Conservation (phyloP, 2,329 filamentous ascomycete genomes). For the Trichoderma breve region DNA sequence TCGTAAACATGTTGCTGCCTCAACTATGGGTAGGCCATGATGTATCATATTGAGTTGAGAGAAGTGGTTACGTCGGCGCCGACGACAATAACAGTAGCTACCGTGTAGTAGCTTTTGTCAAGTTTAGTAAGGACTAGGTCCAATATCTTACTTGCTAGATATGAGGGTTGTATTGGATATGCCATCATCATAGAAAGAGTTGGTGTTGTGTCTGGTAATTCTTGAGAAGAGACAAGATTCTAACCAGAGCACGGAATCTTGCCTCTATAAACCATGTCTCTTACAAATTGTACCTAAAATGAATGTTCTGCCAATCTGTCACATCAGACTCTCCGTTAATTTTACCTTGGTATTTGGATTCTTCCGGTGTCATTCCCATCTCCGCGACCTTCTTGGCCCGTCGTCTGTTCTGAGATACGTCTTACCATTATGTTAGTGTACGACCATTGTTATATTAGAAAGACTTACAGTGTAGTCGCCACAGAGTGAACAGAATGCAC, state of each 20-base stretch:
- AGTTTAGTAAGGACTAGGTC: no score
- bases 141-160: no score
- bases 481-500: background rate
- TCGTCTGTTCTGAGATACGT: background rate
- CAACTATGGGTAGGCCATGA: no score
- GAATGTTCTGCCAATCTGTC: background rate
- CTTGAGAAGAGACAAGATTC: no score
- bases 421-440: background rate
- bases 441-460: background rate
- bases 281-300: background rate
- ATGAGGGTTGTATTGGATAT: no score
- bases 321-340: background rate
- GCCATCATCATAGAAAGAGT: accelerated
- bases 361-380: background rate
- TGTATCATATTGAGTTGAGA: no score
- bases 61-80: no score
- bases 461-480: background rate
- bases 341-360: background rate
- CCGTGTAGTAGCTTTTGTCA: no score
- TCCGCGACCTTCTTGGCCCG: background rate
- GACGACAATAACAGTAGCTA: no score
- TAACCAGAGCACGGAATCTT: no score
- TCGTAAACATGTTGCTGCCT: no score
- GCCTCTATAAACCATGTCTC: background rate
- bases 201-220: no score